phyloP scores from a whole-genome alignment of 1,284 basidiomycete species.

The Gastroboletus turbinatus region DNA sequence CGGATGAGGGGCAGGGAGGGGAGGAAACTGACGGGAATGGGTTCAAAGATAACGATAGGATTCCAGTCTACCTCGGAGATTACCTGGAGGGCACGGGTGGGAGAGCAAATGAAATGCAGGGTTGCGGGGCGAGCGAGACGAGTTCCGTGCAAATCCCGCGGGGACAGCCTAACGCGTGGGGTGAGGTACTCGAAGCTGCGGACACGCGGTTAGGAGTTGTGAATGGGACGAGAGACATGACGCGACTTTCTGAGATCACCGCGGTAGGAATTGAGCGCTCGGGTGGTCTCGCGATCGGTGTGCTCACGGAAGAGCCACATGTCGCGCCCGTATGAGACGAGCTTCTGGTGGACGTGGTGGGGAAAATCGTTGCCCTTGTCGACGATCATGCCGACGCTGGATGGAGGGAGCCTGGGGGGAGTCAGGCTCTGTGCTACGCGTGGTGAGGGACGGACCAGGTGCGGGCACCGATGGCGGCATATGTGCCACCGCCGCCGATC shows the following conservation, averaged over 20 bases:
- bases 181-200: conserved; percentile 81
- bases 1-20: neutral
- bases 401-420: conserved; percentile 57
- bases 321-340: conserved; percentile 68
- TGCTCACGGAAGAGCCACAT: conserved; percentile 81
- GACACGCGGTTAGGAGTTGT: conserved; percentile 17
- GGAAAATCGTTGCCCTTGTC: conserved; percentile 85
- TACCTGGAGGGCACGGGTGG: conserved; percentile 67
- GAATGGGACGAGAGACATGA: conserved; percentile 3
- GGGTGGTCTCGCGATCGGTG: conserved; percentile 56
- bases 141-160: conserved; percentile 63
- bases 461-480: conserved; percentile 75
- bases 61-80: conserved; percentile 70
- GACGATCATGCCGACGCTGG: conserved; percentile 76
- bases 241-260: conserved; percentile 70
- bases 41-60: conserved; percentile 78
- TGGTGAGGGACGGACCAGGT: conserved; percentile 60
- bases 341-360: conserved; percentile 48
- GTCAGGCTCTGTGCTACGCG: neutral
- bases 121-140: conserved; percentile 52
- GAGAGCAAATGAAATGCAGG: conserved; percentile 88
- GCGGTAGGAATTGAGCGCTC: conserved; percentile 77
- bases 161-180: conserved; percentile 69
- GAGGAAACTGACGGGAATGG: conserved; percentile 66
- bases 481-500: conserved; percentile 91